A percentile compares a stretch with the other conserved stretches of the same genome.
Conservation (phyloP, 2,329 filamentous ascomycete species). For the Fusarium torulosum region DNA sequence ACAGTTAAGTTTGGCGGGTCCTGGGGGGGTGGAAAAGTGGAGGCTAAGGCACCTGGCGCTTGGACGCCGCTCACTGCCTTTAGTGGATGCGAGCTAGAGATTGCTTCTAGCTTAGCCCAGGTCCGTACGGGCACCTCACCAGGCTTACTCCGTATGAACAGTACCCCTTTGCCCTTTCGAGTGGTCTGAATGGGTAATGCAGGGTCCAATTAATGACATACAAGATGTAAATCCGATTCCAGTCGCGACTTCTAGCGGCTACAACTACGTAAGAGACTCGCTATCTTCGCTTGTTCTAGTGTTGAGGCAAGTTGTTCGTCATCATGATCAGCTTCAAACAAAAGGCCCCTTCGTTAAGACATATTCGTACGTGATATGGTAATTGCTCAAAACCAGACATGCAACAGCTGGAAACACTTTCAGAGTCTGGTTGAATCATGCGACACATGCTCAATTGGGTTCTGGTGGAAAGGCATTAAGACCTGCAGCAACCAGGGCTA, state of each 20-base stretch:
- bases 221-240: slow-evolving; percentile 29
- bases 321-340: slow-evolving; percentile 16
- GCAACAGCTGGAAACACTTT: slow-evolving; percentile 34
- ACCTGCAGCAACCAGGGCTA: slow-evolving; percentile 21
- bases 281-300: background rate
- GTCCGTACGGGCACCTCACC: slow-evolving; percentile 21
- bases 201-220: slow-evolving; percentile 18
- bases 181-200: slow-evolving; percentile 1
- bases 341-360: background rate
- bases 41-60: slow-evolving; percentile 25
- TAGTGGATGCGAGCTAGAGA: slow-evolving; percentile 31
- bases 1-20: slow-evolving; percentile 21
- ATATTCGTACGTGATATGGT: background rate
- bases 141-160: slow-evolving; percentile 34
- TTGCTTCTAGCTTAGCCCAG: slow-evolving; percentile 30
- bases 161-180: slow-evolving; percentile 20
- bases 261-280: slow-evolving; percentile 29
- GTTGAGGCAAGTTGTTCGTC: slow-evolving; percentile 3
- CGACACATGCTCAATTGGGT: slow-evolving; percentile 37
- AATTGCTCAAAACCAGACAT: slow-evolving; percentile 33
- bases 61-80: slow-evolving; percentile 40
- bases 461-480: background rate
- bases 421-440: slow-evolving; percentile 32
- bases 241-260: slow-evolving; percentile 13
- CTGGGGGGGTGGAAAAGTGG: slow-evolving; percentile 16